Base-by-base conservation (phyloP, 2,329 filamentous ascomycete genomes). In the Fusarium armeniacum region DNA sequence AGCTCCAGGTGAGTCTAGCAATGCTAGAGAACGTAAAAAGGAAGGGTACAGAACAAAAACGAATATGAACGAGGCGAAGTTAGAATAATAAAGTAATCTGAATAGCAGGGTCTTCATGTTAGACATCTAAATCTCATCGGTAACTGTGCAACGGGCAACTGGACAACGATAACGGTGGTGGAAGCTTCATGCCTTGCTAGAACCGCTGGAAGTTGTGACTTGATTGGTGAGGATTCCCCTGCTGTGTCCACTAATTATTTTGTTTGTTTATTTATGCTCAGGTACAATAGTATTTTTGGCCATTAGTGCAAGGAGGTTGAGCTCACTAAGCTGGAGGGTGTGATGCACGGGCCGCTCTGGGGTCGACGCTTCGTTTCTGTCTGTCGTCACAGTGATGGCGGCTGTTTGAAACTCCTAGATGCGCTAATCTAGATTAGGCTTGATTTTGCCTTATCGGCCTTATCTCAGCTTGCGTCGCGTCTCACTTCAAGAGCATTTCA, bases 241-340 rank as follows among this genome's bases (percentile, higher is more conserved):
- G 46, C 4, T 3, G 16, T 33, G 11, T 2, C 73, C 74, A 71
- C 72, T 73, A 63, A 65, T 68, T 58, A 74, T 65, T 73, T 76
- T 78, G 76, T 78, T 78, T 78, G 76, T 78, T 78, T 78, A 70
- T 78, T 78, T 77, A 78, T 76, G 67, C 67, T 46, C 65, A 71
- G 69, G 69, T 62, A 71, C 71, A 54, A 56, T 71, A 71, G 67
- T 72, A 63, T 68, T 70, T 72, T 73, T 67, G 64, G 62, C 62
- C 57, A 57, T 69, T 75, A 69, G 72, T 69, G 63, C 69, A 72
- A 59, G 63, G 60, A 64, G 46, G 58, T 18, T 32, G 44, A 59
- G 47, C 55, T 61, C 55, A 54, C 59, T 55, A 58, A 65, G 53
- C 52, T 49, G 59, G 53, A 44, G 62, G 68, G 74, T 66, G 68